Base-by-base conservation (phyloP, 495 filamentous ascomycete species). In the Penicillium robsamsonii region DNA sequence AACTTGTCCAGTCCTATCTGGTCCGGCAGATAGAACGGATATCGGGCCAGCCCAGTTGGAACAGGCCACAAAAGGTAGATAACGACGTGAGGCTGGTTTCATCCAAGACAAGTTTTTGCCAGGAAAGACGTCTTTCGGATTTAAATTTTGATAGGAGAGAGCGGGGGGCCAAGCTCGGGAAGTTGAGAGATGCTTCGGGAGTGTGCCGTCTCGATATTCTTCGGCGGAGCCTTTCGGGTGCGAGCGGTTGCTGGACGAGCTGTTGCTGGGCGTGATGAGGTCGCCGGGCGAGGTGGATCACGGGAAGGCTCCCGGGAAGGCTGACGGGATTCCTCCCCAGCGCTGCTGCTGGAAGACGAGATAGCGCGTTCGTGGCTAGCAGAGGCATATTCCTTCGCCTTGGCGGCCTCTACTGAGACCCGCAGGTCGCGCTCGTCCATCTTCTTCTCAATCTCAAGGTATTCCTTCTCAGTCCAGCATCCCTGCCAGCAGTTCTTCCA, bases 401-500 rank as follows among this genome's bases (percentile, higher is more conserved):
- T 52, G 30, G 46, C 44, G 22, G 56, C 57, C 24, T 60, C 60
- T n/a, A 61, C 67, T 46, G 57, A 64, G 5, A 58, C 61, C 49
- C 57, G 61, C 56, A 41, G 13, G 17, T 70, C 75, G 45, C 55
- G 70, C 52, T 76, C 76, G 22, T 87, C 66, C 86, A 84, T 50
- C 58, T 62, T 79, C 69, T 72, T 89, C 72, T 96, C 92, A 40
- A 87, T 77, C 57, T 87, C 80, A 15, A 92, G 81, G 59, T 79
- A 90, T 55, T 85, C 83, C 56, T 88, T 87, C 67, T 96, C 92
- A n/a, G 87, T 95, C 79, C 84, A 91, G 76, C 92, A 96, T 3
- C 92, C 92, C 65, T 93, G 90, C 91, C 91, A 96, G 75, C 92
- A 96, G 46, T 92, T 86, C 58, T 88, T 82, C 92, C 92, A 96